Conservation (phyloP, 768 basidiomycete species). For the Pleurotus tuoliensis region DNA sequence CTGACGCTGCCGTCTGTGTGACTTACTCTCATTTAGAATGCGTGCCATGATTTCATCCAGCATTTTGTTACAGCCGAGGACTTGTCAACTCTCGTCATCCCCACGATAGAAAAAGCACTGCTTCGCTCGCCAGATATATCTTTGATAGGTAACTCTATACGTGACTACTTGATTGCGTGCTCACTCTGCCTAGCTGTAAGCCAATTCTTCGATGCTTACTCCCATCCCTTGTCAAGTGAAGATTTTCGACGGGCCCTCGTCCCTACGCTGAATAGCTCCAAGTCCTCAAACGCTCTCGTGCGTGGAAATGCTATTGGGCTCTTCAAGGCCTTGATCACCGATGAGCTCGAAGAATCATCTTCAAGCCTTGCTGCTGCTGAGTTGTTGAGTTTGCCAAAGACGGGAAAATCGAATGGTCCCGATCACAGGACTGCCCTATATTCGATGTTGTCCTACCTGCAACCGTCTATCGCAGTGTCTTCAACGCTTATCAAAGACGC, state of each 20-base stretch:
- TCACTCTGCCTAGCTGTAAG: slow-evolving; percentile 40
- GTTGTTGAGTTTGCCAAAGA: slow-evolving; percentile 67
- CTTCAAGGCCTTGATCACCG: slow-evolving; percentile 47
- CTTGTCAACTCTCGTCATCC: slow-evolving; percentile 52
- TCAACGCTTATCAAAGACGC: slow-evolving; percentile 41
- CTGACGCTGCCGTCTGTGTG: neutral
- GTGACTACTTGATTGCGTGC: slow-evolving; percentile 1
- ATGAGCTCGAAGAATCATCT: slow-evolving; percentile 31
- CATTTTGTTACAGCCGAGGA: slow-evolving; percentile 48
- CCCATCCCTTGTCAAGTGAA: slow-evolving; percentile 42
- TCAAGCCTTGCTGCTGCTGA: slow-evolving; percentile 53
- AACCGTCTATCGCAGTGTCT: slow-evolving; percentile 39
- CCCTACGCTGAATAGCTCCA: slow-evolving; percentile 62
- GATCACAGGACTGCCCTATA: slow-evolving; percentile 85
- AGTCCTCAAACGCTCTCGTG: slow-evolving; percentile 65
- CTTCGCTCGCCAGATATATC: slow-evolving; percentile 80
- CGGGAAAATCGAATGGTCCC: slow-evolving; percentile 82
- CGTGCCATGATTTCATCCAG: slow-evolving; percentile 59
- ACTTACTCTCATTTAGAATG: slow-evolving; percentile 30
- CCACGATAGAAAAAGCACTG: slow-evolving; percentile 75
- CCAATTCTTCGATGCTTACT: slow-evolving; percentile 54
- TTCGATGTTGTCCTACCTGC: slow-evolving; percentile 62
- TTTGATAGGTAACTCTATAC: slow-evolving; percentile 47
- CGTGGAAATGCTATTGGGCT: slow-evolving; percentile 54
- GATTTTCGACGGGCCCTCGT: slow-evolving; percentile 52